Base-by-base conservation (phyloP, 2,329 filamentous ascomycete species). In the Ophidiomyces ophidiicola region DNA sequence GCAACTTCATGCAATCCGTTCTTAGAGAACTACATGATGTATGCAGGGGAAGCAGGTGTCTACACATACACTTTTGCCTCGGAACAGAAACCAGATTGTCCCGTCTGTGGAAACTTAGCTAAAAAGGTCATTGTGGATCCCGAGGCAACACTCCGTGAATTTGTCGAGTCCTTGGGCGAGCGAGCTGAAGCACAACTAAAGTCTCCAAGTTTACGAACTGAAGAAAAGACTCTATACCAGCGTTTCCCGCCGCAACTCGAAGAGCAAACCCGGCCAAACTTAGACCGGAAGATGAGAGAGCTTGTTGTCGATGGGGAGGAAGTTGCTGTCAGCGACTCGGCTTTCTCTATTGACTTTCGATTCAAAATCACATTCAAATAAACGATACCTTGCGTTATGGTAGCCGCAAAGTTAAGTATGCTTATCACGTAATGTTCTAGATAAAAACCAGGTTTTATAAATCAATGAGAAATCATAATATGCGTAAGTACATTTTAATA, bases 1-100 rank as follows among this genome's bases (percentile, higher is more conserved):
- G 82, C 81, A 29, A 93, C 84, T 10, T 76, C 72, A 34, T 76
- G 80, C 25, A 90, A 88, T 21, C 85, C 88, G 0, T 80, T 78
- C 47, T 69, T 98, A 11, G 80, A 80, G 41, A 93, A 94, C 59
- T 98, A 98, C 65, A 96, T 96, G 87, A 94, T 94, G 83, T 98
- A 98, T 61, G 94, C 85, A 8, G 90, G 92, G 32, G 87, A 96
- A 54, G 88, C 93, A 54, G 75, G 82, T 48, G 81, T 98, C 48
- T 98, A 98, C 66, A 98, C 90, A 0, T 94, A 94, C 61, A 98
- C 90, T 0, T 98, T 96, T 59, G 80, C 86, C 53, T 86, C 94
- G 53, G 81, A 94, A 63, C 84, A 82, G 67, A 96, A 94, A 60
- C 73, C 80, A 11, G 90, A 96, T 60, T 98, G 90, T 48, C 86